Base-by-base conservation (phyloP, 352 stramenopile genomes). In the Elongisporangium senticosum region DNA sequence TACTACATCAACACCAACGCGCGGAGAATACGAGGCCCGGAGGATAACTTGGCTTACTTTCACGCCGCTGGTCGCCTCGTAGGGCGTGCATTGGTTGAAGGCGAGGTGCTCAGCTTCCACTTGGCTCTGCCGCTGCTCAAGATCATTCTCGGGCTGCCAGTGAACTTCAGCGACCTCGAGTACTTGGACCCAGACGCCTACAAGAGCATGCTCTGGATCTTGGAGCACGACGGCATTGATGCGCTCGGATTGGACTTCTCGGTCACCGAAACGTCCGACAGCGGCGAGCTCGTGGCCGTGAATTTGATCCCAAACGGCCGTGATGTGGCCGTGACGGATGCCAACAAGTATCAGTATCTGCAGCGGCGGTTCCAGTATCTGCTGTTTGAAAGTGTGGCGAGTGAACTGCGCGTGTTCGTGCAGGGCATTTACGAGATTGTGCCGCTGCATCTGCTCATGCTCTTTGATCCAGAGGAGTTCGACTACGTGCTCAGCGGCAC, bases 401-500 rank as follows among this genome's bases (percentile, higher is more conserved):
- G 58, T 22, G 84, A 95, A 66, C 63, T 96, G 10, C 64, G 67
- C 26, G 63, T 75, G 17, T 88, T 98, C 61, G 57, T 98, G 17
- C 87, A 82, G 55, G 95, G 96, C 17, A 96, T 98, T 63, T 98
- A 97, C 67, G 88, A 98, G 65, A 86, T 98, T 20, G 86, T 98
- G 57, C 95, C 93, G 7, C 79, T 93, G 53, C 73, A 90, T 22
- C 69, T 98, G 19, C 67, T 98, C 28, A 89, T 90, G 33, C 80
- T 98, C 8, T 98, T 98, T 66, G 95, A 98, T 65, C 96, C 92
- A 56, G 87, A 98, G 70, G 94, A 98, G 74, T 67, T 98, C 4
- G 93, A 98, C 64, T 78, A 98, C 39, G 60, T 98, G 13, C 78
- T 98, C 62, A 98, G 92, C 56, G 95, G 95, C 21, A 72, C 97